These are phyloP conservation scores for Mariannaea elegans DNA, from an alignment of 2,329 filamentous ascomycete species.

Conservation along the genomic window DNA sequence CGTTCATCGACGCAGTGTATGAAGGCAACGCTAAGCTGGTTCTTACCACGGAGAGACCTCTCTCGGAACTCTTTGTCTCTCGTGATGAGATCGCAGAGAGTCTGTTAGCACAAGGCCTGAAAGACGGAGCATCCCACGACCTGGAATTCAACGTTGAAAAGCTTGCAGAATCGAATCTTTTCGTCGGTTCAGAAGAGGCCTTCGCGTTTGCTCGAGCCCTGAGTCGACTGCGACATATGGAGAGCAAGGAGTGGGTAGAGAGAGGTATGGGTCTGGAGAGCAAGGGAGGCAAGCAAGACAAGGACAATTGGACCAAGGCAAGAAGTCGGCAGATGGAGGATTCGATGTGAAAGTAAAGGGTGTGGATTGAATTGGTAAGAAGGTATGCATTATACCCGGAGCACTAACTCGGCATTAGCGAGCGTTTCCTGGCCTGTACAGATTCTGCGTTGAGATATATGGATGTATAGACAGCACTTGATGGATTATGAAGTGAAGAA, in stretches of 20 bases:
- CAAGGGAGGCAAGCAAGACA: slow-evolving; percentile 70
- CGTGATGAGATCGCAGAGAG: slow-evolving; percentile 70
- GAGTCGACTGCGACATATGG: slow-evolving; percentile 89
- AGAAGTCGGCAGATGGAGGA: slow-evolving; percentile 75
- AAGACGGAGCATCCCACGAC: slow-evolving; percentile 83
- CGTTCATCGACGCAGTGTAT: slow-evolving; percentile 96
- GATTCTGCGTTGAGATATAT: slow-evolving; percentile 26
- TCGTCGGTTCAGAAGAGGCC: slow-evolving; percentile 93
- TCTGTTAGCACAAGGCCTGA: slow-evolving; percentile 60
- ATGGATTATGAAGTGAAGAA: neutral
- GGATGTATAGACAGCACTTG: slow-evolving; percentile 15
- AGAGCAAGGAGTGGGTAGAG: slow-evolving; percentile 94
- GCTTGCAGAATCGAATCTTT: slow-evolving; percentile 86
- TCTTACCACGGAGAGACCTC: slow-evolving; percentile 85
- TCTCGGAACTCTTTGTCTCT: slow-evolving; percentile 87
- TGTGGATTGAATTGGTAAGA: neutral
- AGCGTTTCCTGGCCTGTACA: slow-evolving; percentile 40
- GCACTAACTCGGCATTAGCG: slow-evolving; percentile 37
- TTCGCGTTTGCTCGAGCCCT: slow-evolving; percentile 95
- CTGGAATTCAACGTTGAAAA: slow-evolving; percentile 84
- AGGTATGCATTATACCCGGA: slow-evolving; percentile 41
- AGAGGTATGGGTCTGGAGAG: slow-evolving; percentile 74
- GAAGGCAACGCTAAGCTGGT: slow-evolving; percentile 94
- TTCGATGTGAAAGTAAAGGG: slow-evolving; percentile 59
- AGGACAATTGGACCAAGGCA: slow-evolving; percentile 71